Evolutionary conservation across 1,139 yeast species (phyloP).

Genomic region (Blastobotrys illinoisensis): DNA sequence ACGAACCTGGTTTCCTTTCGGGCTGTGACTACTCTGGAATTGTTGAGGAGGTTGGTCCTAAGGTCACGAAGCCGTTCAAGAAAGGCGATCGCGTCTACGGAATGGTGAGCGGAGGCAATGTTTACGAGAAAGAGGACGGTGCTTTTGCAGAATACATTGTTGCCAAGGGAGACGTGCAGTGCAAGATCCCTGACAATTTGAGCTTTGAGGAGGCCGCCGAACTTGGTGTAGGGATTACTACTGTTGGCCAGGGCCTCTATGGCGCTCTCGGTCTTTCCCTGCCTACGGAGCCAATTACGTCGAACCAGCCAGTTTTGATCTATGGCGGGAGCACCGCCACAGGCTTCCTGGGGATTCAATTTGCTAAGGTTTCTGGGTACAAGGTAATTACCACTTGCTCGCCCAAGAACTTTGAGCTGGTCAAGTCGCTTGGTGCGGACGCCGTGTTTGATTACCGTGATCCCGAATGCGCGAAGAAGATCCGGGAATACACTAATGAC

Average conservation of each 20-base stretch:
- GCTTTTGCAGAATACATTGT: slow-evolving; percentile 53
- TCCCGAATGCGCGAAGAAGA: not conserved
- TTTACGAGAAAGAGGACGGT: slow-evolving; percentile 41
- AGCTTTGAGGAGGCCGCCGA: slow-evolving; percentile 1
- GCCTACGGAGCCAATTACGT: slow-evolving; percentile 1
- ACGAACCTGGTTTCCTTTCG: slow-evolving; percentile 46
- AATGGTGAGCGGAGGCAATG: slow-evolving; percentile 43
- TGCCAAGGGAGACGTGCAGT: slow-evolving; percentile 12
- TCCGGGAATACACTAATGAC: not conserved
- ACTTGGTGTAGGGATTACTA: slow-evolving; percentile 2
- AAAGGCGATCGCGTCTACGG: slow-evolving; percentile 53
- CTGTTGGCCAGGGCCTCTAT: slow-evolving; percentile 5
- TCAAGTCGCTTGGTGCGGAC: slow-evolving; percentile 55
- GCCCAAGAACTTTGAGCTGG: slow-evolving; percentile 38
- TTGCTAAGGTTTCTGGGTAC: slow-evolving; percentile 47
- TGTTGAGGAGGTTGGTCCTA: slow-evolving; percentile 51
- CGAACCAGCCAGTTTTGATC: slow-evolving; percentile 12
- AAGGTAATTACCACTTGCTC: slow-evolving; percentile 53
- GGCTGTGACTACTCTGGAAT: slow-evolving; percentile 47
- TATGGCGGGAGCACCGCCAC: slow-evolving; percentile 63
- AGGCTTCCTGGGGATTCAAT: slow-evolving; percentile 51
- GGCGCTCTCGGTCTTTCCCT: not conserved
- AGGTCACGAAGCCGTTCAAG: slow-evolving; percentile 42
- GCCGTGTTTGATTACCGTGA: slow-evolving; percentile 41
- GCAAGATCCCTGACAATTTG: slow-evolving; percentile 2